Evolutionary conservation across 1,284 basidiomycete genomes (phyloP).

Genomic region (Boletellus sp.): DNA sequence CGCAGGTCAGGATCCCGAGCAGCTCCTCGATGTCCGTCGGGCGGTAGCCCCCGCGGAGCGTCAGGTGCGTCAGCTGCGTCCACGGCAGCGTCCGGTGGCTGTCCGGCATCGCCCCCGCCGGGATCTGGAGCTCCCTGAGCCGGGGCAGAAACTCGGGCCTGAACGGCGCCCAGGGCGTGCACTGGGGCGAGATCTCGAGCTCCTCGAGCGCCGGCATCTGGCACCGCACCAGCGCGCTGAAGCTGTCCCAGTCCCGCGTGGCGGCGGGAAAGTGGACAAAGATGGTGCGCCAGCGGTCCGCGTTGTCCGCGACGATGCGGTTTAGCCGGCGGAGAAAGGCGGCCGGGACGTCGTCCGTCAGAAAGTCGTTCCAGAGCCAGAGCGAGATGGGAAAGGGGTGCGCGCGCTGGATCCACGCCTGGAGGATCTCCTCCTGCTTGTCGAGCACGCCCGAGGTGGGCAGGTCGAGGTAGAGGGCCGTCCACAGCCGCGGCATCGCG

Average conservation of each 20-base stretch:
- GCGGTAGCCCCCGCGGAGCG: conserved; percentile 29
- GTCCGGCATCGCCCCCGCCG: conserved; percentile 29
- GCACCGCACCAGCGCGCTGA: conserved; percentile 23
- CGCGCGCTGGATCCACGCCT: conserved; percentile 26
- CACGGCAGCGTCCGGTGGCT: conserved; percentile 28
- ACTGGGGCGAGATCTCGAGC: conserved; percentile 32
- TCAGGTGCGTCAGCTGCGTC: conserved; percentile 32
- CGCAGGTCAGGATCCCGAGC: conserved; percentile 22
- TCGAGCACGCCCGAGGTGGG: conserved; percentile 23
- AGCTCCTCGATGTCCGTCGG: conserved; percentile 26
- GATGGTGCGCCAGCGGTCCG: conserved; percentile 31
- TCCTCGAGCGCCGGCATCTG: conserved; percentile 26
- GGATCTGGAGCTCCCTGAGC: conserved; percentile 27
- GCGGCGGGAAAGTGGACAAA: conserved; percentile 29
- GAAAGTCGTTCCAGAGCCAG: conserved; percentile 32
- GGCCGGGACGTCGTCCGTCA: conserved; percentile 30
- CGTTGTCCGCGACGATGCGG: conserved; percentile 15
- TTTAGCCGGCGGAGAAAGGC: conserved; percentile 25
- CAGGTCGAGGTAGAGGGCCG: conserved; percentile 30
- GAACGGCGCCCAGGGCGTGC: conserved; percentile 32
- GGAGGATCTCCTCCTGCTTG: conserved; percentile 25
- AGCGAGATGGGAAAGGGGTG: conserved; percentile 25
- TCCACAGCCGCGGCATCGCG: conserved; percentile 30
- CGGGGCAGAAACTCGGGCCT: conserved; percentile 24
- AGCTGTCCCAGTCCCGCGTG: conserved; percentile 27